A percentile compares a stretch with the other conserved stretches of the same genome.
These are phyloP conservation scores for Gaillardinia entomophila DNA, from an alignment of 805 yeast species.

Conservation along the genomic window DNA sequence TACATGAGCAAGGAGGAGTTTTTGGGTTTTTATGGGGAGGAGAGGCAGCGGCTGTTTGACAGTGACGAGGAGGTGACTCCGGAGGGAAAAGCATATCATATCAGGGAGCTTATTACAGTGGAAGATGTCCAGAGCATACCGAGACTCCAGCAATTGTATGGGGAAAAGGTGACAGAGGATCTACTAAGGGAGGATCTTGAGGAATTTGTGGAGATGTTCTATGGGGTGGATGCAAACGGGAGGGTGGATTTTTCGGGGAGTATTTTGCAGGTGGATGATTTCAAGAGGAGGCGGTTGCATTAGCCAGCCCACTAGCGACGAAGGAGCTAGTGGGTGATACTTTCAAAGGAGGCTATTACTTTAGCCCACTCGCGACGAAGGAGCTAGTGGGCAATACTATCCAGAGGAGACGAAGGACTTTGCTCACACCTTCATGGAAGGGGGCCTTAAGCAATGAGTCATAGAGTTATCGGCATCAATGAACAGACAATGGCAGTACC, in stretches of 20 bases:
- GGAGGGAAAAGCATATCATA: not conserved
- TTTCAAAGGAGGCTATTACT: too few relatives aligned
- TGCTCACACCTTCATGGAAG: not conserved
- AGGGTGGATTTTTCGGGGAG: slow-evolving; percentile 15
- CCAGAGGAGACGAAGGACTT: too few relatives aligned
- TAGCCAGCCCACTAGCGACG: slow-evolving; percentile 1
- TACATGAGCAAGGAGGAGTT: slow-evolving; percentile 53
- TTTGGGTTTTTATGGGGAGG: slow-evolving; percentile 42
- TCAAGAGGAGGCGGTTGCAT: not conserved
- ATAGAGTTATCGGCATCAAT: too few relatives aligned
- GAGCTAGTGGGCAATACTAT: too few relatives aligned
- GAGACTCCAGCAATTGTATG: slow-evolving; percentile 3
- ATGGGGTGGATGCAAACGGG: slow-evolving; percentile 17
- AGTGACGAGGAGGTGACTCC: not conserved
- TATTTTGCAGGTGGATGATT: slow-evolving; percentile 7
- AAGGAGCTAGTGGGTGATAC: too few relatives aligned
- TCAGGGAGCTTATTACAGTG: slow-evolving; percentile 7
- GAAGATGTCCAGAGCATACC: slow-evolving; percentile 9
- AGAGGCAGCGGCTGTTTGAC: slow-evolving; percentile 6
- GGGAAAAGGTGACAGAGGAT: slow-evolving; percentile 7
- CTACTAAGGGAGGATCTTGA: slow-evolving; percentile 13
- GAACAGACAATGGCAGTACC: too few relatives aligned
- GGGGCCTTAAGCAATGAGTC: not conserved
- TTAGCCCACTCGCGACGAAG: too few relatives aligned
- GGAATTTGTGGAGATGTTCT: slow-evolving; percentile 18